These are phyloP conservation scores for Angophora floribunda DNA, from an alignment of 345 rosid genomes.

Conservation along the genomic window DNA sequence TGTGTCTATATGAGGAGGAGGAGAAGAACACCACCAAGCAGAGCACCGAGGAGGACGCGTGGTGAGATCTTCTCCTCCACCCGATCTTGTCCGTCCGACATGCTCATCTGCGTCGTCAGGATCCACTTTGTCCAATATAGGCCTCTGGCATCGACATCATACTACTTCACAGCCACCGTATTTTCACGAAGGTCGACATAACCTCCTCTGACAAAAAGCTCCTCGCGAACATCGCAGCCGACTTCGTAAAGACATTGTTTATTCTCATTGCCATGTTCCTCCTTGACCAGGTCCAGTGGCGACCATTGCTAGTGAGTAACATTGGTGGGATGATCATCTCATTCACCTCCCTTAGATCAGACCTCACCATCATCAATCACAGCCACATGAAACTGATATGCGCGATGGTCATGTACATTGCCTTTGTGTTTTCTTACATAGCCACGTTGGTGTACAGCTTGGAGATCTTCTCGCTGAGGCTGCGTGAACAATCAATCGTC, in stretches of 20 bases:
- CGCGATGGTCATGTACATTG: slow-evolving; percentile 41
- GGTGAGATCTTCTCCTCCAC: slow-evolving; percentile 16
- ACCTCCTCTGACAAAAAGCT: slow-evolving; percentile 20
- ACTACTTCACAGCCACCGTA: slow-evolving; percentile 22
- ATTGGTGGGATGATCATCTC: slow-evolving; percentile 53
- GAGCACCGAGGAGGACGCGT: neutral
- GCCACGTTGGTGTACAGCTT: slow-evolving; percentile 71
- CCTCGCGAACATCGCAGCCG: slow-evolving; percentile 63
- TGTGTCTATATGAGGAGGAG: no score
- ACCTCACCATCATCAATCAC: slow-evolving; percentile 37
- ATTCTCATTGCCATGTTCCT: slow-evolving; percentile 53
- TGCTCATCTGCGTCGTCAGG: slow-evolving; percentile 42
- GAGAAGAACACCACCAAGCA: neutral
- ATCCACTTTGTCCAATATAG: slow-evolving; percentile 64
- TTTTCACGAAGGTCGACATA: slow-evolving; percentile 66
- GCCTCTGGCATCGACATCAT: slow-evolving; percentile 69
- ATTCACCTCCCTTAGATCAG: slow-evolving; percentile 15
- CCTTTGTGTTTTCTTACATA: slow-evolving; percentile 42
- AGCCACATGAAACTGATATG: slow-evolving; percentile 31
- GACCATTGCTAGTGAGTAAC: slow-evolving; percentile 50
- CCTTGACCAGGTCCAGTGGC: slow-evolving; percentile 46
- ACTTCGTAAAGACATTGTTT: slow-evolving; percentile 43
- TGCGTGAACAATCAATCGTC: slow-evolving; percentile 67
- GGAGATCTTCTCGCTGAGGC: slow-evolving; percentile 71
- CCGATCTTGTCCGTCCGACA: slow-evolving; percentile 35